Evolutionary conservation across 805 yeast genomes (phyloP).

Genomic region (Schizosaccharomyces octosporus): DNA sequence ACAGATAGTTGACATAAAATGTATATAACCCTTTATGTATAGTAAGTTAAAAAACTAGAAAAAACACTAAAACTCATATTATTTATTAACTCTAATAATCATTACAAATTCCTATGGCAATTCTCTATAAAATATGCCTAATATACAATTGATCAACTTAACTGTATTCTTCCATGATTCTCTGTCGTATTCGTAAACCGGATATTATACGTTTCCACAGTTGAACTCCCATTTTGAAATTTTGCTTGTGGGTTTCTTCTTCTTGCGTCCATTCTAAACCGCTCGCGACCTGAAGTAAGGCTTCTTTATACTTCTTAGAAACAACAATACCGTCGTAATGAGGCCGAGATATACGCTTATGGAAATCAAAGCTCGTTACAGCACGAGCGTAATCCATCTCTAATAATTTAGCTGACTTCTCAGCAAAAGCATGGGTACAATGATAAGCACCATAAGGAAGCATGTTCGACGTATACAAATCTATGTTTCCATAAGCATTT

Average conservation of each 20-base stretch:
- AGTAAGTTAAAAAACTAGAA: too few relatives aligned
- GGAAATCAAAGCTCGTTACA: conserved; percentile 53
- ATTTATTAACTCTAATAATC: too few relatives aligned
- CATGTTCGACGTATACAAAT: conserved; percentile 55
- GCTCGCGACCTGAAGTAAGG: conserved; percentile 23
- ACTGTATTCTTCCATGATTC: neutral
- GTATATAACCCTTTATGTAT: too few relatives aligned
- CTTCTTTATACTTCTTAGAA: conserved; percentile 34
- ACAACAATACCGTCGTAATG: conserved; percentile 54
- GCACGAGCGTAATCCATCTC: conserved; percentile 69
- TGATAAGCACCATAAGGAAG: conserved; percentile 60
- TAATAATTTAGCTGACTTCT: conserved; percentile 44
- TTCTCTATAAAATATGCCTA: neutral
- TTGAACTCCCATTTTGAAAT: neutral
- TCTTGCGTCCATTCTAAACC: neutral
- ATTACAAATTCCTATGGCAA: too few relatives aligned
- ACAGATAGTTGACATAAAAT: too few relatives aligned
- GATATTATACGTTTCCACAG: neutral
- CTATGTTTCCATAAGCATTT: conserved; percentile 66
- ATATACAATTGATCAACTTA: neutral
- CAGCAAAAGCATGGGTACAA: conserved; percentile 24
- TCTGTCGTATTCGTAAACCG: neutral
- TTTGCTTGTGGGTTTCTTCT: neutral
- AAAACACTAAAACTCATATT: too few relatives aligned
- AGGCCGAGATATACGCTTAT: conserved; percentile 27